Percentiles rank a stretch among this genome's conserved stretches.
Conservation (phyloP, 2,329 filamentous ascomycete genomes). For the Hymenoscyphus albidus region DNA sequence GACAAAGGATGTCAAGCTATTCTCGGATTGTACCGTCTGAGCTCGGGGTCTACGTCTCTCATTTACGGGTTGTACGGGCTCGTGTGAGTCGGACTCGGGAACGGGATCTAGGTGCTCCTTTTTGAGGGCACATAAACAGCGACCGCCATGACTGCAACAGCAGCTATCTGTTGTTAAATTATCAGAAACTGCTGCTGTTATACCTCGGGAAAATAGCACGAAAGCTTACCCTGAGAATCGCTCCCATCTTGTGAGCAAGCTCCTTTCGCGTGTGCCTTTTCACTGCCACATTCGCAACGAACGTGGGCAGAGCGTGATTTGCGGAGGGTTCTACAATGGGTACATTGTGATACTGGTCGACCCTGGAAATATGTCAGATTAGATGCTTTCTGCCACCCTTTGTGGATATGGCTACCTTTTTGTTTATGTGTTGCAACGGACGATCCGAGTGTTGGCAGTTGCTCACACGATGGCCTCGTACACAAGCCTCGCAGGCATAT, state of each 20-base stretch:
- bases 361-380: constrained; percentile 44
- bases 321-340: constrained; percentile 92
- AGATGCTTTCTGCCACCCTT: neutral
- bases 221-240: constrained; percentile 37
- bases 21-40: constrained; percentile 60
- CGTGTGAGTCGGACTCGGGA: constrained; percentile 59
- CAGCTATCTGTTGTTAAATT: constrained; percentile 53
- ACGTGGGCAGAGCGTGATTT: constrained; percentile 93
- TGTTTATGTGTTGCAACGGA: constrained; percentile 89
- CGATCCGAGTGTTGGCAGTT: constrained; percentile 95
- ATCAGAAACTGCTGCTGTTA: constrained; percentile 33
- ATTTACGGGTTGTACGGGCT: constrained; percentile 39
- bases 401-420: constrained; percentile 52
- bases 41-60: constrained; percentile 51
- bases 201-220: constrained; percentile 21
- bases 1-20: constrained; percentile 54
- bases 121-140: constrained; percentile 62
- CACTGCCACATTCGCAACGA: constrained; percentile 91
- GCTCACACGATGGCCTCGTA: constrained; percentile 97
- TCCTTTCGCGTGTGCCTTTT: constrained; percentile 68
- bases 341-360: constrained; percentile 94
- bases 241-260: constrained; percentile 51
- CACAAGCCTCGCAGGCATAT: constrained; percentile 88
- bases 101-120: constrained; percentile 62
- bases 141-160: constrained; percentile 66